Base-by-base conservation (phyloP, 2,329 filamentous ascomycete genomes). In the Pezicula radicicola region DNA sequence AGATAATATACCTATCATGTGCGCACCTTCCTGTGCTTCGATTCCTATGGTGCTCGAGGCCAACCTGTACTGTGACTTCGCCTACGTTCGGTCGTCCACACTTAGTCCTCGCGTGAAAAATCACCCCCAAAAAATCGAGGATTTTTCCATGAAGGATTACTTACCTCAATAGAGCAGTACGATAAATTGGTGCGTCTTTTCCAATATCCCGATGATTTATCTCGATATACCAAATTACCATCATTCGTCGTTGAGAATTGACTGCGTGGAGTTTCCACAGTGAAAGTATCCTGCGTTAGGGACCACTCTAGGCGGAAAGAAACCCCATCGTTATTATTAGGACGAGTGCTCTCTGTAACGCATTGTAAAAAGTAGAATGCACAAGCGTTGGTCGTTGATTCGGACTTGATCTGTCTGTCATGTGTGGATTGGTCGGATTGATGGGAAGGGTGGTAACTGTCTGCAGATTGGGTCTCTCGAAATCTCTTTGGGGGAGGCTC, bases 231-330 rank as follows among this genome's bases (percentile, higher is more conserved):
- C 27, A 52, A 42, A 28, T 27, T 49, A 27, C 50, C 50, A 49
- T 52, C 50, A 36, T 52, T 52, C 18, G 50, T 52, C 16, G 50
- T 7, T 49, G 50, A 52, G 21, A 48, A 52, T 49, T 39, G 30
- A 39, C 30, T 13, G 36, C 15, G 12, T 15, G 42, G 33, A 41
- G 40, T 42, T n/a, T 43, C 27, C 12, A 52, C 46, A 37, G 7
- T 35, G 33, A 49, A 49, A 6, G 50, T 52, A 40, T 52, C 50
- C 39, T 49, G 50, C 18, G 39, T 49, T 10, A 52, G 13, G 19
- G 46, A 19, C 50, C 50, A 52, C 19, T 52, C 50, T 48, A 52
- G 21, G 16, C 46, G 30, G 42, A 52, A 49, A 10, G 43, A 47
- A 44, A 6, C 10, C n/a, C 12, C 16, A 44, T 45, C 27, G 3